A percentile compares a stretch with the other conserved stretches of the same genome.
phyloP scores from a whole-genome alignment of 495 filamentous ascomycete genomes.

The Podospora pseudocomata region DNA sequence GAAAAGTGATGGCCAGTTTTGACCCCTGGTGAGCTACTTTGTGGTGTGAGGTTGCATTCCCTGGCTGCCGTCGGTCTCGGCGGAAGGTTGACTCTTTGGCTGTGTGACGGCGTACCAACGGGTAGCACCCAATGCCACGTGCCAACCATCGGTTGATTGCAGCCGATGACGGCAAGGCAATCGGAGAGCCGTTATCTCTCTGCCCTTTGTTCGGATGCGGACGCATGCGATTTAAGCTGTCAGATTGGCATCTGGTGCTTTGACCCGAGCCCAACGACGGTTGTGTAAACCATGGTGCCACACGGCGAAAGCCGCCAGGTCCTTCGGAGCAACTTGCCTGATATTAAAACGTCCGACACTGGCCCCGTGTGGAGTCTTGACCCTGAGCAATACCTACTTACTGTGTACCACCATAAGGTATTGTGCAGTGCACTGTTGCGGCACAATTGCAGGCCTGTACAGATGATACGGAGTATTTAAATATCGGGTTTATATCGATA shows the following conservation, averaged over 20 bases:
- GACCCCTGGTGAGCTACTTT: neutral
- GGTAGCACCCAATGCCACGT: neutral
- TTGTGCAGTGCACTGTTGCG: no score
- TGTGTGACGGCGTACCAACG: neutral
- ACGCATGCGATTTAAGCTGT: neutral
- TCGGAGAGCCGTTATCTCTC: neutral
- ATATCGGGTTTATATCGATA: no score
- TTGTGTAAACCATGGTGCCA: neutral
- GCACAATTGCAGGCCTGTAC: no score
- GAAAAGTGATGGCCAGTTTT: neutral
- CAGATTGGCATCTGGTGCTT: neutral
- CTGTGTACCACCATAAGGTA: no score
- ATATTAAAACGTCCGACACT: neutral
- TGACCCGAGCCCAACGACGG: no score
- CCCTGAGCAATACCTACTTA: neutral
- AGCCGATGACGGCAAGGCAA: neutral
- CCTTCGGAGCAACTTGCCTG: neutral
- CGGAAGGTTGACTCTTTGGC: neutral
- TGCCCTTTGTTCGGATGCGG: neutral
- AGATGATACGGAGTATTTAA: no score
- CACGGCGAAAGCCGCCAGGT: neutral
- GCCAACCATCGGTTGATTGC: neutral
- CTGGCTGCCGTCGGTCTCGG: neutral
- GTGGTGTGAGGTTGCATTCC: neutral
- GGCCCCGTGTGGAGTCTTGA: neutral